A percentile compares a stretch with the other conserved stretches of the same genome.
Evolutionary conservation across 371 early-diverging fungal species (phyloP).

Genomic region (Coemansia linderi): DNA sequence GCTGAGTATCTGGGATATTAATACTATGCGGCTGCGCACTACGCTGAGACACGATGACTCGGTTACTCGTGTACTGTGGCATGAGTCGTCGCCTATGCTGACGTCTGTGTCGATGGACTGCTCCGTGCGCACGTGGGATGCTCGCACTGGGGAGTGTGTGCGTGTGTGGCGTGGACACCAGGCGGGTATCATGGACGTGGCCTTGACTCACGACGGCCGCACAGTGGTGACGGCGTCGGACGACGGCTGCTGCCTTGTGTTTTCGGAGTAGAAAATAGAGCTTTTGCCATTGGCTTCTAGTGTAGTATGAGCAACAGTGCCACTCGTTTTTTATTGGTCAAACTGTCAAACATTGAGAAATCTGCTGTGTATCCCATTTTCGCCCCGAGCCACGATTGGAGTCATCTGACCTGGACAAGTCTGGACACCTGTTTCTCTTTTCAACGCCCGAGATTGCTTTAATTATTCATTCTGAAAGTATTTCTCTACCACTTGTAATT

Average conservation of each 20-base stretch:
- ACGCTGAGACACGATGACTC: constrained; percentile 93
- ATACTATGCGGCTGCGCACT: constrained; percentile 62
- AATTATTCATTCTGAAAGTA: too few relatives aligned
- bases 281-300: too few relatives aligned
- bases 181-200: constrained; percentile 83
- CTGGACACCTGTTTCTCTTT: too few relatives aligned
- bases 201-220: constrained; percentile 72
- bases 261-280: constrained; percentile 16
- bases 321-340: too few relatives aligned
- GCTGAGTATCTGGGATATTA: constrained; percentile 82
- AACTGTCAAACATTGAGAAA: too few relatives aligned
- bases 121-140: constrained; percentile 90
- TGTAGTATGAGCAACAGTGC: too few relatives aligned
- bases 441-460: too few relatives aligned
- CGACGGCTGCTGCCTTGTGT: constrained; percentile 55
- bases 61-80: constrained; percentile 89
- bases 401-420: too few relatives aligned
- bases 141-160: constrained; percentile 89
- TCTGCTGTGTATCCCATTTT: too few relatives aligned
- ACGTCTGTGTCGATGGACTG: constrained; percentile 87
- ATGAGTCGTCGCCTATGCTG: constrained; percentile 86
- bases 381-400: too few relatives aligned
- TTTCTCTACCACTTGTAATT: neutral
- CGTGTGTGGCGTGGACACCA: constrained; percentile 82
- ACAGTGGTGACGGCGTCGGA: constrained; percentile 55